Percentiles rank a stretch among this genome's conserved stretches.
Conservation (phyloP, 83 land plant genomes). For the Thuja plicata region DNA sequence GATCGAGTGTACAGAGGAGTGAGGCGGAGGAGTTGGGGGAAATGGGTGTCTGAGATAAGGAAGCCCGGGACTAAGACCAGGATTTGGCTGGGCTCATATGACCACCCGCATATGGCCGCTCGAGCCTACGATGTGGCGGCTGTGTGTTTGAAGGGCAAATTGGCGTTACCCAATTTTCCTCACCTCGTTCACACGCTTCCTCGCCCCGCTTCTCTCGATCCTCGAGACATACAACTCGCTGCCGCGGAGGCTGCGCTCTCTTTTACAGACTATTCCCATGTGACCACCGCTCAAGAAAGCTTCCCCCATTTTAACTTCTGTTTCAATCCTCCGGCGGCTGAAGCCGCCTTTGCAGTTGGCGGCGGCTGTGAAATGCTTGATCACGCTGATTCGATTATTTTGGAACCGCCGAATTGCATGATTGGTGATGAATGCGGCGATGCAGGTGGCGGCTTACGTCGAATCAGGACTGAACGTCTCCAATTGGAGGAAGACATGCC, state of each 20-base stretch:
- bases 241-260: conserved; percentile 60
- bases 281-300: not conserved
- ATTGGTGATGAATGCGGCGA: not conserved
- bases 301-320: not conserved
- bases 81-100: conserved; percentile 56
- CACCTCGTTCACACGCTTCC: conserved; percentile 49
- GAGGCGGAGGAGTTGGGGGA: conserved; percentile 44
- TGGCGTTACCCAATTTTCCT: conserved; percentile 65
- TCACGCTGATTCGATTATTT: not conserved
- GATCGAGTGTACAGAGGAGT: conserved; percentile 62
- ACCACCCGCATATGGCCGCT: conserved; percentile 59
- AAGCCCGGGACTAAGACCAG: conserved; percentile 41
- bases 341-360: not conserved
- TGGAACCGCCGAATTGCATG: not conserved
- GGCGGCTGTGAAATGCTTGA: not conserved
- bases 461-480: not conserved
- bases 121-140: conserved; percentile 62
- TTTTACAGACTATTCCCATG: conserved; percentile 25
- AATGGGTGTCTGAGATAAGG: conserved; percentile 69
- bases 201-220: conserved; percentile 25
- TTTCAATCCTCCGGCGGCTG: not conserved
- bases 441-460: not conserved
- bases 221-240: conserved; percentile 51
- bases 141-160: conserved; percentile 29
- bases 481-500: not conserved